phyloP scores from a whole-genome alignment of 176 grass and related monocot genomes.

The Rhynchospora pubera region DNA sequence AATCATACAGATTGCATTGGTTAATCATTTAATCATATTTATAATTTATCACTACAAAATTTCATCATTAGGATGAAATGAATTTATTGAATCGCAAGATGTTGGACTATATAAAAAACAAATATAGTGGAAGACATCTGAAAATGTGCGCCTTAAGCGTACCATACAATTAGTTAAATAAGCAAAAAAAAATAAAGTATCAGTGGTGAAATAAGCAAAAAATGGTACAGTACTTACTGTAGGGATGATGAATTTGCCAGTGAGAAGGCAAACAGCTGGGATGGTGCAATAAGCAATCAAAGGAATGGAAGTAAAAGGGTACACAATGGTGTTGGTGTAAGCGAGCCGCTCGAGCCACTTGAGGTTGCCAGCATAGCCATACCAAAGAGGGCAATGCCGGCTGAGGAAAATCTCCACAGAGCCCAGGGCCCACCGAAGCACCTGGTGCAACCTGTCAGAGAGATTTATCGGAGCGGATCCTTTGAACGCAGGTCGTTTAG shows the following conservation, averaged over 20 bases:
- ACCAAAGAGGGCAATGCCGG: slow-evolving; percentile 90
- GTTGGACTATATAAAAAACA: background rate
- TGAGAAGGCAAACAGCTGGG: slow-evolving; percentile 82
- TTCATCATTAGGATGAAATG: background rate
- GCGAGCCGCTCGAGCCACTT: slow-evolving; percentile 94
- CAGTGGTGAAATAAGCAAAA: background rate
- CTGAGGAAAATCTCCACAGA: slow-evolving; percentile 96
- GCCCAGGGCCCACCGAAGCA: slow-evolving; percentile 72
- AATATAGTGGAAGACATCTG: background rate
- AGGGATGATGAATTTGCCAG: slow-evolving; percentile 91
- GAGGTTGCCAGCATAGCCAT: slow-evolving; percentile 77
- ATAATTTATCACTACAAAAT: background rate
- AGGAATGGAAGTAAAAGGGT: slow-evolving; percentile 92
- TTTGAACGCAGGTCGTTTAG: slow-evolving; percentile 54
- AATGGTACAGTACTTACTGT: slow-evolving; percentile 31
- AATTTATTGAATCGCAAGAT: background rate
- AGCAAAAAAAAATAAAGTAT: background rate
- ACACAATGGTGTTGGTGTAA: slow-evolving; percentile 96
- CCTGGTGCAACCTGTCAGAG: slow-evolving; percentile 73
- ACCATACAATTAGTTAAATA: background rate
- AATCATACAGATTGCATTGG: background rate
- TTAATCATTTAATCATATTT: background rate
- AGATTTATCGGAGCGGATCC: slow-evolving; percentile 85
- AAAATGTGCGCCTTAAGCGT: background rate
- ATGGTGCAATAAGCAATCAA: slow-evolving; percentile 85